These are phyloP conservation scores for Candida berthetii DNA, from an alignment of 805 yeast species.

Conservation along the genomic window DNA sequence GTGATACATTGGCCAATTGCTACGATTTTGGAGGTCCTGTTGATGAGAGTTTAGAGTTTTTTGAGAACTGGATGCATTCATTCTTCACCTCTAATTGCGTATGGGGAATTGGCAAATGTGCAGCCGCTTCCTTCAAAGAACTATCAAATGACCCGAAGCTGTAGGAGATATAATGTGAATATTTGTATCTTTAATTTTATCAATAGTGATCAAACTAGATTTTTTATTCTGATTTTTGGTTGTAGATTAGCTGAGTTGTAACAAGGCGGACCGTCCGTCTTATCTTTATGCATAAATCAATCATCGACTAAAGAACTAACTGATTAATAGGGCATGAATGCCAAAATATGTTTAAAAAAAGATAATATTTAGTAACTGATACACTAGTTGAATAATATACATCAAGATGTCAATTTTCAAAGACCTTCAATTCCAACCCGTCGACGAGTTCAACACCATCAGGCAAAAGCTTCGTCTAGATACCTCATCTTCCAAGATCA, in stretches of 20 bases:
- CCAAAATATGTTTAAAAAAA: no score
- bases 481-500: background rate
- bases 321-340: no score
- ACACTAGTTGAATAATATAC: no score
- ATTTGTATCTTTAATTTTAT: no score
- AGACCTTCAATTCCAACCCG: conserved; percentile 1
- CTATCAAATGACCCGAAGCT: background rate
- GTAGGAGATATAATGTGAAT: no score
- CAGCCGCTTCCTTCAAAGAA: background rate
- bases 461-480: background rate
- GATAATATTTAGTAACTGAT: no score
- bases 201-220: no score
- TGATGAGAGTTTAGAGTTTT: background rate
- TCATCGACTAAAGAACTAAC: no score
- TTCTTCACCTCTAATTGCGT: background rate
- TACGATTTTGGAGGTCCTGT: background rate
- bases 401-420: conserved; percentile 1
- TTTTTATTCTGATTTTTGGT: no score
- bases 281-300: no score
- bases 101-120: conserved; percentile 1
- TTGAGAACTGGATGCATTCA: background rate
- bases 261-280: no score
- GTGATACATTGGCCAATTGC: background rate
- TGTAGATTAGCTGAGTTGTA: no score
- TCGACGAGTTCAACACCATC: conserved; percentile 1